Conservation (phyloP, 1,139 yeast species). For the Debaryomyces psychrophilus region DNA sequence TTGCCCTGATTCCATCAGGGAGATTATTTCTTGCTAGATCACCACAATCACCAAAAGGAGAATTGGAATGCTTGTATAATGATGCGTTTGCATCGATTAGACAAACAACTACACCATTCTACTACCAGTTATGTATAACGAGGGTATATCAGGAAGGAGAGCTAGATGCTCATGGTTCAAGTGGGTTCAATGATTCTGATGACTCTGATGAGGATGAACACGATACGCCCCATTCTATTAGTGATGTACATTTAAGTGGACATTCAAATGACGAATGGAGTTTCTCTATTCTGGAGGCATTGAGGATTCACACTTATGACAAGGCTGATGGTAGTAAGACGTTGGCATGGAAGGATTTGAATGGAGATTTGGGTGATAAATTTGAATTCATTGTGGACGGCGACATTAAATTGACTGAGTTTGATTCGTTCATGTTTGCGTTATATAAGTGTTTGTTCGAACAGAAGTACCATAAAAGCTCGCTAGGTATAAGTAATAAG, state of each 20-base stretch:
- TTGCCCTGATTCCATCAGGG: constrained; percentile 78
- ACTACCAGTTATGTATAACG: constrained; percentile 72
- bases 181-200: constrained; percentile 53
- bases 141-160: constrained; percentile 73
- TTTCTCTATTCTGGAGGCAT: constrained; percentile 66
- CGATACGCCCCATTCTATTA: constrained; percentile 31
- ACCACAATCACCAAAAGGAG: constrained; percentile 83
- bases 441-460: constrained; percentile 77
- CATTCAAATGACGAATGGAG: constrained; percentile 65
- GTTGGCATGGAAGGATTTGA: constrained; percentile 78
- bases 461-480: constrained; percentile 63
- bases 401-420: constrained; percentile 55
- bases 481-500: constrained; percentile 46
- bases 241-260: constrained; percentile 32
- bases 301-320: constrained; percentile 49
- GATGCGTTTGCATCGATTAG: constrained; percentile 79
- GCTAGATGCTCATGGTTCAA: constrained; percentile 39
- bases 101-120: constrained; percentile 64
- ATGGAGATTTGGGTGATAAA: constrained; percentile 84
- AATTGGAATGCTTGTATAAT: constrained; percentile 77
- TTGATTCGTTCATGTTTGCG: constrained; percentile 65
- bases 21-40: constrained; percentile 73
- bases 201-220: constrained; percentile 55
- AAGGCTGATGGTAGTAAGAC: constrained; percentile 42
- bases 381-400: constrained; percentile 80